A percentile compares a stretch with the other conserved stretches of the same genome.
phyloP scores from a whole-genome alignment of 768 basidiomycete genomes.

The Termitomyces sp. region DNA sequence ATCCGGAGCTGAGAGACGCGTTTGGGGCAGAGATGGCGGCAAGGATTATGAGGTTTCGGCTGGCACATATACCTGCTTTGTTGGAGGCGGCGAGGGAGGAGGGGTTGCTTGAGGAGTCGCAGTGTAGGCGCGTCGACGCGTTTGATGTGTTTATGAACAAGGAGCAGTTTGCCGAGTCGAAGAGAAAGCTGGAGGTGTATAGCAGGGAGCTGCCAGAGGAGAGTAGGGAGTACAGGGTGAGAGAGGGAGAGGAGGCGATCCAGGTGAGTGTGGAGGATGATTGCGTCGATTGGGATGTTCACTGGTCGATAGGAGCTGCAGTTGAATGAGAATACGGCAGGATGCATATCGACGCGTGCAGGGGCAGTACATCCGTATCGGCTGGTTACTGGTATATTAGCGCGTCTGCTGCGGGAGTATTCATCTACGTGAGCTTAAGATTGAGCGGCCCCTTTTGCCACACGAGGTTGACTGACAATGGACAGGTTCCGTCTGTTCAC shows the following conservation, averaged over 20 bases:
- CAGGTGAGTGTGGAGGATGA: conserved; percentile 18
- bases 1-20: conserved; percentile 36
- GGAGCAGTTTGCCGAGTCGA: conserved; percentile 36
- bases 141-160: conserved; percentile 50
- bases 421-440: conserved; percentile 36
- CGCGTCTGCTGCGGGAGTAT: conserved; percentile 46
- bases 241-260: conserved; percentile 23
- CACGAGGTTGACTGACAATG: background rate
- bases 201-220: conserved; percentile 47
- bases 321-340: conserved; percentile 39
- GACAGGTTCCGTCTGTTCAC: conserved; percentile 55
- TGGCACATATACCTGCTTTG: conserved; percentile 49
- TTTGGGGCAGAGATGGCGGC: conserved; percentile 44
- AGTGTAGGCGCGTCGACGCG: conserved; percentile 53
- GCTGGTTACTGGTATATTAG: conserved; percentile 55
- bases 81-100: conserved; percentile 49
- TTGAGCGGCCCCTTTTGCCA: background rate
- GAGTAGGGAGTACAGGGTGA: conserved; percentile 27
- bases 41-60: conserved; percentile 55
- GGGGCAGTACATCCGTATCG: conserved; percentile 71
- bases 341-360: conserved; percentile 48
- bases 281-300: background rate
- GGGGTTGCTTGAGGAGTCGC: conserved; percentile 43
- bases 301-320: conserved; percentile 37
- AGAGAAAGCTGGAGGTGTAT: conserved; percentile 39